Evolutionary conservation across 2,329 filamentous ascomycete genomes (phyloP), one percentile per base, ranked within the genome.

Genomic region (Calycina marina): DNA sequence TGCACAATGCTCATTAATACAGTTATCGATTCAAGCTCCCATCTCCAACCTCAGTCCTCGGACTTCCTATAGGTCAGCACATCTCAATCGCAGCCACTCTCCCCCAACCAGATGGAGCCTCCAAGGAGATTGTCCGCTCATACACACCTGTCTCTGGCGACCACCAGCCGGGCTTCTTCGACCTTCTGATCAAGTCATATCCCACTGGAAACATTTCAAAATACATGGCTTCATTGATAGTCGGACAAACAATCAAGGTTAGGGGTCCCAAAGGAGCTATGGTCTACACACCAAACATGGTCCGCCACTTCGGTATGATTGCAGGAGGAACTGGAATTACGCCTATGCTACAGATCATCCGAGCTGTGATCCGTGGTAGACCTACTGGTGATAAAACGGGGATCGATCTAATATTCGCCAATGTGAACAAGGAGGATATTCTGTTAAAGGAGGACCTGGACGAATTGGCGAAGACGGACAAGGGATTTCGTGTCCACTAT

Each of bases 101-200:
- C 40, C 49, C 59, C 26, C 71, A 77, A 50, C 40, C 46, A 16
- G 74, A 82, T 49, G 84, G 83, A 53, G 67, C 69, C 48, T 65
- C 65, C 45, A 88, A 90, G 62, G 81, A 92, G 53, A 77, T 93
- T 43, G 76, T 92, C 34, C 81, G 85, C 51, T 92, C 83, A 14
- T 93, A 93, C 65, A 93, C 85, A 8, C 85, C 85, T 37, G 84
- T 93, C 56, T 86, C 81, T 27, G 84, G 81, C 46, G 85, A 93
- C 61, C 75, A 88, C 56, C 77, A 86, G 55, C 75, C 79, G 34
- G 90, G 90, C 56, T 79, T 83, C 68, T 85, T 98, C 59, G 90
- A 96, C 59, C 77, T 98, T 39, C 72, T 98, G 49, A 86, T 98
- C 68, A 98, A 98, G 69, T 85, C 85, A 15, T 98, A 98, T 62